Percentiles rank a stretch among this genome's conserved stretches.
These are phyloP conservation scores for Morella rubra DNA, from an alignment of 306 rosid genomes.

Conservation along the genomic window DNA sequence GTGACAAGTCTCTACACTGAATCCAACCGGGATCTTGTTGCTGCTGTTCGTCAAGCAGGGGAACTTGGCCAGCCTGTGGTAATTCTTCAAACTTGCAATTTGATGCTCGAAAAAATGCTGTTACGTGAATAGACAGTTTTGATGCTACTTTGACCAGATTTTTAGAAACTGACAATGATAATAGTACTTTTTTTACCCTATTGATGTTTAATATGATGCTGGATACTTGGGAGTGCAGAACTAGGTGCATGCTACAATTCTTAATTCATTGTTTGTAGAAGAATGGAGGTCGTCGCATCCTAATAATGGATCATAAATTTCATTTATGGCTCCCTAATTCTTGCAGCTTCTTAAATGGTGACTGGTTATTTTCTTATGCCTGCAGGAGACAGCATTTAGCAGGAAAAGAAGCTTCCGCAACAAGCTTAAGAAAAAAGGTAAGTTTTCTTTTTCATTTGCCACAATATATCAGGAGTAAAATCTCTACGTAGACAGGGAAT, in stretches of 20 bases:
- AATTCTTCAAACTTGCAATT: slow-evolving; percentile 25
- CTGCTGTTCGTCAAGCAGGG: slow-evolving; percentile 74
- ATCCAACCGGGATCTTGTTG: slow-evolving; percentile 76
- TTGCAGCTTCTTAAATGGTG: slow-evolving; percentile 7
- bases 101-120: neutral
- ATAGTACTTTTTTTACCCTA: neutral
- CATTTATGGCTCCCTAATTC: slow-evolving; percentile 6
- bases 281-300: neutral
- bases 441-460: slow-evolving; percentile 16
- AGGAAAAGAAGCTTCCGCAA: slow-evolving; percentile 92
- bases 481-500: neutral
- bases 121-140: slow-evolving; percentile 8
- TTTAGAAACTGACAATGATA: slow-evolving; percentile 2
- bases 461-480: slow-evolving; percentile 1
- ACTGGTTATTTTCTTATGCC: slow-evolving; percentile 24
- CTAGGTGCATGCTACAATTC: neutral
- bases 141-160: slow-evolving; percentile 2
- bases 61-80: slow-evolving; percentile 80
- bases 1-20: slow-evolving; percentile 79
- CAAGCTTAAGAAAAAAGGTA: slow-evolving; percentile 78
- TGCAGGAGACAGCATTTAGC: slow-evolving; percentile 92
- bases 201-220: neutral
- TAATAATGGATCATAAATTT: slow-evolving; percentile 5
- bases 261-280: neutral
- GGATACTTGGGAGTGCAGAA: neutral